Conservation (phyloP, 768 basidiomycete species). For the Lactarius deliciosus region DNA sequence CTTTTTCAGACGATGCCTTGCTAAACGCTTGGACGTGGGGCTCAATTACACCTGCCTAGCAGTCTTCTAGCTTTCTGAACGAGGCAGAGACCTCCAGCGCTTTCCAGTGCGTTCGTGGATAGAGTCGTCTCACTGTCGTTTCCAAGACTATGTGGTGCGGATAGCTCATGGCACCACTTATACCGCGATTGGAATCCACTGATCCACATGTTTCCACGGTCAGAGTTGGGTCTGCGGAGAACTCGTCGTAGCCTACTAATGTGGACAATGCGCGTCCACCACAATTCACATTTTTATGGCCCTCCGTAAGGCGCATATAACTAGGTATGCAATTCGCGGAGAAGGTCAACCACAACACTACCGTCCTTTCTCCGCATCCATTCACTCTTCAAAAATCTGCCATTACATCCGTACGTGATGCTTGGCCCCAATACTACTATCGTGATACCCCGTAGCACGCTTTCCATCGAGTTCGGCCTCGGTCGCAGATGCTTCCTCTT, state of each 20-base stretch:
- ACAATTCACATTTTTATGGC: neutral
- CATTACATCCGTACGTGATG: neutral
- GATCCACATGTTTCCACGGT: neutral
- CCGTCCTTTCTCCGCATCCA: neutral
- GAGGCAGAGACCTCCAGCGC: neutral
- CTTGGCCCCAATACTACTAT: neutral
- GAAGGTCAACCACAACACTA: neutral
- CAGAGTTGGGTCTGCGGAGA: neutral
- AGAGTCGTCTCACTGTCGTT: neutral
- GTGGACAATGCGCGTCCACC: neutral
- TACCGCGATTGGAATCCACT: neutral
- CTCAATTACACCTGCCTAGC: neutral
- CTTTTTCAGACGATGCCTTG: neutral
- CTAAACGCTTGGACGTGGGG: neutral
- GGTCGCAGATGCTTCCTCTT: conserved; percentile 1
- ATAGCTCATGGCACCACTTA: neutral
- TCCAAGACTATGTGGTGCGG: neutral
- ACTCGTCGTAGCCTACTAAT: neutral
- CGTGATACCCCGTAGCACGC: conserved; percentile 1
- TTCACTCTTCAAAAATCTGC: neutral
- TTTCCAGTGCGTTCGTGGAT: neutral
- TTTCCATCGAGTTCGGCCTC: conserved; percentile 9
- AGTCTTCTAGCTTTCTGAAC: neutral
- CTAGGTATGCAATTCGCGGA: neutral
- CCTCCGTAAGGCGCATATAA: neutral